Percentiles rank a stretch among this genome's conserved stretches.
Evolutionary conservation across 371 early-diverging fungal genomes (phyloP).

Genomic region (Apophysomyces variabilis): DNA sequence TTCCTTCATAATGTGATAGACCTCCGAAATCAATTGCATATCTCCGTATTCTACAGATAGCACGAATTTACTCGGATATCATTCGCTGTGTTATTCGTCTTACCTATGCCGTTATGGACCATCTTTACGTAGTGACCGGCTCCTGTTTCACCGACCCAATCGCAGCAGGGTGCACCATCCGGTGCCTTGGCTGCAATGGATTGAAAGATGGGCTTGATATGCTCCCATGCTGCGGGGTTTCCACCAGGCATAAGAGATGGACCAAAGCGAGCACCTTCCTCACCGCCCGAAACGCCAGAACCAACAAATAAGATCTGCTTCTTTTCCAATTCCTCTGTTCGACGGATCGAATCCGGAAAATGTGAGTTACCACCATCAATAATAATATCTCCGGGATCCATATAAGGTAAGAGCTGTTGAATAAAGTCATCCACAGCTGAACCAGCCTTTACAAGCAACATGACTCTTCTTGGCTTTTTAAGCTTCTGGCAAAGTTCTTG

Average conservation of each 20-base stretch:
- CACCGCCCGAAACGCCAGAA: constrained; percentile 99
- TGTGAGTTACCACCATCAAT: constrained; percentile 99
- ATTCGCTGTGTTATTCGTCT: neutral
- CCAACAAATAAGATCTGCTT: constrained; percentile 96
- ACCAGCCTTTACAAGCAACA: constrained; percentile 99
- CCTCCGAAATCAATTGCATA: constrained; percentile 99
- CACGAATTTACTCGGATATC: neutral
- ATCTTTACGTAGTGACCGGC: constrained; percentile 99
- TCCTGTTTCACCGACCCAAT: constrained; percentile 98
- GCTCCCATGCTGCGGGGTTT: constrained; percentile 89
- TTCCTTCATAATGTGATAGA: constrained; percentile 92
- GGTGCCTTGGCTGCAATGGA: constrained; percentile 91
- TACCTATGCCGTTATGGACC: constrained; percentile 99
- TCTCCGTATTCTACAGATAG: constrained; percentile 91
- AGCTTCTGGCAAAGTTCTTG: constrained; percentile 92
- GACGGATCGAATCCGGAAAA: constrained; percentile 96
- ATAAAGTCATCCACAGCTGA: constrained; percentile 96
- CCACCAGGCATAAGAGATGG: constrained; percentile 99
- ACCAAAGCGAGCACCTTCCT: constrained; percentile 99
- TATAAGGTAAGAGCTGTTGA: constrained; percentile 80
- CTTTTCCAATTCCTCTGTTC: constrained; percentile 82
- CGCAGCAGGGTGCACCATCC: constrained; percentile 95
- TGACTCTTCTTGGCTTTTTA: constrained; percentile 94
- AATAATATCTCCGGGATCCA: constrained; percentile 94
- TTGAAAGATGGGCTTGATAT: constrained; percentile 94